Evolutionary conservation across 371 early-diverging fungal species (phyloP).

Genomic region (Rhizomucor pusillus): DNA sequence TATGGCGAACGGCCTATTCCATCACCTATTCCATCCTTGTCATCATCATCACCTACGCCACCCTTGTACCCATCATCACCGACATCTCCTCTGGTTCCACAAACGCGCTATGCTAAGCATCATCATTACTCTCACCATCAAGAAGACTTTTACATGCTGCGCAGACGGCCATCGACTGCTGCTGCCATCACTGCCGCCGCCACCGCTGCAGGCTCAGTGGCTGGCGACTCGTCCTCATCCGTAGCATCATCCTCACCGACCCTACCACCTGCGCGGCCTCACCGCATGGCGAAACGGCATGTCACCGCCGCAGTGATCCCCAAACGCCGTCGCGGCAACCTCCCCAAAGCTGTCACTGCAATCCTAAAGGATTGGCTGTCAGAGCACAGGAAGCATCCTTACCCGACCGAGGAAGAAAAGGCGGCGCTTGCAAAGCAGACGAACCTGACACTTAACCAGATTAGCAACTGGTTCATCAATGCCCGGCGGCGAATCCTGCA

Average conservation of each 20-base stretch:
- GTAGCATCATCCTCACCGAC: slow-evolving; percentile 11
- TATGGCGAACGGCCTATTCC: background rate
- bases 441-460: slow-evolving; percentile 67
- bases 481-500: slow-evolving; percentile 67
- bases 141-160: too few species aligned
- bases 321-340: slow-evolving; percentile 54
- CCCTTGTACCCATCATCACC: slow-evolving; percentile 17
- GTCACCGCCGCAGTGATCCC: slow-evolving; percentile 3
- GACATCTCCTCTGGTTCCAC: background rate
- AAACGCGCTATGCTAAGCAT: background rate
- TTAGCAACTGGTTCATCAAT: slow-evolving; percentile 90
- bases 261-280: background rate
- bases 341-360: slow-evolving; percentile 58
- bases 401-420: slow-evolving; percentile 79
- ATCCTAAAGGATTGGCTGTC: slow-evolving; percentile 69
- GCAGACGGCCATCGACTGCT: background rate
- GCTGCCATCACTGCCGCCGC: background rate
- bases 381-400: slow-evolving; percentile 73
- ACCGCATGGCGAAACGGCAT: background rate
- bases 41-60: slow-evolving; percentile 22
- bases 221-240: slow-evolving; percentile 7
- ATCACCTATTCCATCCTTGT: slow-evolving; percentile 15
- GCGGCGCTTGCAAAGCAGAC: slow-evolving; percentile 57
- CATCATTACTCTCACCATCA: slow-evolving; percentile 2
- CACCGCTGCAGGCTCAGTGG: slow-evolving; percentile 11